phyloP scores from a whole-genome alignment of 2,329 filamentous ascomycete species.

The Lecanicillium sp. region DNA sequence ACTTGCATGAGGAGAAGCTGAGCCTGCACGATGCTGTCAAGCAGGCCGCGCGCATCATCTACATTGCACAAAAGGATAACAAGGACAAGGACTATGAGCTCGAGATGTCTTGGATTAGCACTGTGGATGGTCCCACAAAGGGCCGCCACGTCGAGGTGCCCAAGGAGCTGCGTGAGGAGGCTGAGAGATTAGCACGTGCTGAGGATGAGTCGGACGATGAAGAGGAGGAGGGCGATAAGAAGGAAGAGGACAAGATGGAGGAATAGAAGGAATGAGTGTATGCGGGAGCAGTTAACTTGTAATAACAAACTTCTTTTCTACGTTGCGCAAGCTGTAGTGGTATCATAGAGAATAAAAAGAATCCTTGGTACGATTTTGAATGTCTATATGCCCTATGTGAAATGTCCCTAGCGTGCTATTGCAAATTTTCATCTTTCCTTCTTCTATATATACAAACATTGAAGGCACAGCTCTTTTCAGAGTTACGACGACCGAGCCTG shows the following conservation, averaged over 20 bases:
- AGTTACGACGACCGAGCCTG: conserved; percentile 16
- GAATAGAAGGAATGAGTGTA: conserved; percentile 46
- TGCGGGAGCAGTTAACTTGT: too few relatives aligned
- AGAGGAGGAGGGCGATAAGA: conserved; percentile 53
- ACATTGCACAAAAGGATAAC: conserved; percentile 95
- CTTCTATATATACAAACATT: conserved; percentile 6
- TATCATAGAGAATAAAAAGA: too few relatives aligned
- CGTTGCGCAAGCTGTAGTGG: too few relatives aligned
- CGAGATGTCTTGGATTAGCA: conserved; percentile 98
- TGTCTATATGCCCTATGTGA: too few relatives aligned
- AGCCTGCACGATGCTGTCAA: conserved; percentile 84
- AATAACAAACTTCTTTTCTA: too few relatives aligned
- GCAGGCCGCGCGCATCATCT: conserved; percentile 94
- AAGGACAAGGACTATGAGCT: conserved; percentile 99
- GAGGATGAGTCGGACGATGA: conserved; percentile 82
- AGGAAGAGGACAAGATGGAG: conserved; percentile 77
- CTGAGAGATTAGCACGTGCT: conserved; percentile 86
- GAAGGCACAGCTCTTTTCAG: too few relatives aligned
- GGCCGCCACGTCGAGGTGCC: conserved; percentile 91
- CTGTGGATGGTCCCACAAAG: conserved; percentile 76
- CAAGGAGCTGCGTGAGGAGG: conserved; percentile 82
- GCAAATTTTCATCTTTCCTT: conserved; percentile 2
- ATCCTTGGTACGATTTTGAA: too few relatives aligned
- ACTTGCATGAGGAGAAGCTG: conserved; percentile 68
- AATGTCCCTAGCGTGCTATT: neutral